Conservation (phyloP, 1,284 basidiomycete genomes). For the Coniferiporia weirii region DNA sequence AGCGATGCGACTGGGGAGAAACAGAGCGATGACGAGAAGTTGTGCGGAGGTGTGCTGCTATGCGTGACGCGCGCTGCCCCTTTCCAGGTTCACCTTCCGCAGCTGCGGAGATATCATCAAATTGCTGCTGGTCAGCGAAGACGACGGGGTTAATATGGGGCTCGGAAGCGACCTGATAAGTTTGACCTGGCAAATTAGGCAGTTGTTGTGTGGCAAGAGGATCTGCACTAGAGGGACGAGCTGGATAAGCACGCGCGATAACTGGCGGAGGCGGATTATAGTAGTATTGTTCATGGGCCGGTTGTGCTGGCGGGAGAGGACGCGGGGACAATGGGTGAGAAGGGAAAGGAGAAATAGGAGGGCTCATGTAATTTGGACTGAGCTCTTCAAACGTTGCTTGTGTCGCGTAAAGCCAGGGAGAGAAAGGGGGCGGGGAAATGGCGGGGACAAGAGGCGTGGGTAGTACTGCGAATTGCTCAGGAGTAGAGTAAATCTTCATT, state of each 20-base stretch:
- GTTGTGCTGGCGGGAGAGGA: slow-evolving; percentile 20
- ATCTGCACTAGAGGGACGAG: slow-evolving; percentile 36
- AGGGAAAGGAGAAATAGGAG: slow-evolving; percentile 26
- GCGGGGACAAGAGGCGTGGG: slow-evolving; percentile 22
- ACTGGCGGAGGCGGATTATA: slow-evolving; percentile 29
- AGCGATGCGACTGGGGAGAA: slow-evolving; percentile 46
- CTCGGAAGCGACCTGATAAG: neutral
- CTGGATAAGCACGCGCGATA: slow-evolving; percentile 25
- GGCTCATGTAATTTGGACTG: slow-evolving; percentile 16
- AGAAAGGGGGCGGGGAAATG: slow-evolving; percentile 20
- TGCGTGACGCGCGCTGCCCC: slow-evolving; percentile 52
- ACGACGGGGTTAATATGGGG: slow-evolving; percentile 4
- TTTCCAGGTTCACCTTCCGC: slow-evolving; percentile 50
- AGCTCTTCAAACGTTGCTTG: neutral
- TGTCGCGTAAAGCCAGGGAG: slow-evolving; percentile 15
- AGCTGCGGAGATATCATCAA: slow-evolving; percentile 14
- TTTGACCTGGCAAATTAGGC: slow-evolving; percentile 19
- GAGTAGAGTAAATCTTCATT: slow-evolving; percentile 33
- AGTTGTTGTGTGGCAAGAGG: slow-evolving; percentile 27
- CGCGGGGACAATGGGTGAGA: slow-evolving; percentile 24
- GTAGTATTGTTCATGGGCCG: slow-evolving; percentile 25
- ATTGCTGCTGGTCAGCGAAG: slow-evolving; percentile 15
- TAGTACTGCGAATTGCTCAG: slow-evolving; percentile 15
- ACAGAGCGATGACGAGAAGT: slow-evolving; percentile 53
- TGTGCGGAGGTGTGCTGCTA: slow-evolving; percentile 52